Evolutionary conservation across 305 asterid genomes (phyloP), one percentile per base, ranked within the genome.

Genomic region (Petunia hybrid): DNA sequence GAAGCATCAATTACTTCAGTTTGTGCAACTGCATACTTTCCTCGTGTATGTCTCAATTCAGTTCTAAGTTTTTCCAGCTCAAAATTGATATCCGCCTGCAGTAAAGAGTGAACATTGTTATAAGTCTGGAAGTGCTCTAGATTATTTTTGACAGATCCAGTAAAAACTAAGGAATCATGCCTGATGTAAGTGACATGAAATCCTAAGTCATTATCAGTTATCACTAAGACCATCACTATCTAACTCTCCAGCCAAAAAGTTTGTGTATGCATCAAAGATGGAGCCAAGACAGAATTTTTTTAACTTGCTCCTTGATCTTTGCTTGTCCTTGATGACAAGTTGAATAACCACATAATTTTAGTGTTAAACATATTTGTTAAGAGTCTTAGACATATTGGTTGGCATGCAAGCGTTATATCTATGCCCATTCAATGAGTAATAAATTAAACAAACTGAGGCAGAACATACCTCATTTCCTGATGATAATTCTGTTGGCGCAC

Each of bases 41-140:
- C 98, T 79, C 91, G 89, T 63, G 84, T 81, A 86, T 92, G 96
- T 85, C 94, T 87, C 70, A 95, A 90, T 87, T 95, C 97, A 76
- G 85, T 82, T 84, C 97, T 92, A 89, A 95, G 82, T 80, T 92
- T 93, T 85, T 95, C 97, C 39, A 93, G 90, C 91, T 93, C 99
- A 85, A 89, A 87, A 78, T 90, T 66, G 75, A 89, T 38, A 77
- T 88, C 82, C 45, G 1, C 90, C 98, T 95, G 94, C 86, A 78
- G 43, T 81, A 73, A 69, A 45, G 57, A 77, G 53, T n/a, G 53
- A 41, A 48, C 14, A 7, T 61, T 22, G 4, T 59, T 46, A 69
- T 38, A 62, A 57, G 61, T 48, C 68, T 63, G 60, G 41, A 10
- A 43, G 59, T 70, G 22, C n/a, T 1, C 40, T 43, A 16, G 40